Base-by-base conservation (phyloP, 169 alveolate species). In the Plasmodium relictum region DNA sequence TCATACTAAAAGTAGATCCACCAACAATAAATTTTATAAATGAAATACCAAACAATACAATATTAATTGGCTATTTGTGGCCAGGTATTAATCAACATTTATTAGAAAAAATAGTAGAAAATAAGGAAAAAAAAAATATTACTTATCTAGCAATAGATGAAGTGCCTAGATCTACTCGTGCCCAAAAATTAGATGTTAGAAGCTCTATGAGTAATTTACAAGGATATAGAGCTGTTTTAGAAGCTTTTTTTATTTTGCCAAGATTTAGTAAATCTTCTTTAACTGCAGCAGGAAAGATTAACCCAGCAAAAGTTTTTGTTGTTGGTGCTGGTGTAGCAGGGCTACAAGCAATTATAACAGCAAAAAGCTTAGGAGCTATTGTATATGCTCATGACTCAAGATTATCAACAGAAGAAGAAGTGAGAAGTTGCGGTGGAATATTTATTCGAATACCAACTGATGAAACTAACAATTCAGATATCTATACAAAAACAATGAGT, bases 241-340 rank as follows among this genome's bases (percentile, higher is more conserved):
- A 97, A 74, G 99, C 99, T 26, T 98, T 97, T 88, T 93, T 78
- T 44, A 95, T 94, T 45, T 95, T 96, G 56, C 98, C 98, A 18
- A 94, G 97, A 88, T 96, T 96, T 87, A 92, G 97, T 88, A 95
- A 95, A 62, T 94, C 97, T 2, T 94, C 97, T 37, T 95, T 95
- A 86, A 97, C 99, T 22, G 99, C 99, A 39, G 98, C 98, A 12
- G 99, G 99, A 44, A 95, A 93, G 85, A 94, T 96, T 54, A 97
- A 94, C 83, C 98, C 98, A 6, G 98, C 99, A 18, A 95, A 94
- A 71, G 99, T 98, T 58, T 88, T 98, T 71, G 97, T 98, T 48
- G 94, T 98, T 59, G 99, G 99, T 54, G 99, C 98, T 24, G 99
- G 99, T 20, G 99, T 98, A 12, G 99, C 99, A 6, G 99, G 99